Percentiles rank a stretch among this genome's conserved stretches.
phyloP scores from a whole-genome alignment of 495 filamentous ascomycete genomes.

The Immersiella caudata region DNA sequence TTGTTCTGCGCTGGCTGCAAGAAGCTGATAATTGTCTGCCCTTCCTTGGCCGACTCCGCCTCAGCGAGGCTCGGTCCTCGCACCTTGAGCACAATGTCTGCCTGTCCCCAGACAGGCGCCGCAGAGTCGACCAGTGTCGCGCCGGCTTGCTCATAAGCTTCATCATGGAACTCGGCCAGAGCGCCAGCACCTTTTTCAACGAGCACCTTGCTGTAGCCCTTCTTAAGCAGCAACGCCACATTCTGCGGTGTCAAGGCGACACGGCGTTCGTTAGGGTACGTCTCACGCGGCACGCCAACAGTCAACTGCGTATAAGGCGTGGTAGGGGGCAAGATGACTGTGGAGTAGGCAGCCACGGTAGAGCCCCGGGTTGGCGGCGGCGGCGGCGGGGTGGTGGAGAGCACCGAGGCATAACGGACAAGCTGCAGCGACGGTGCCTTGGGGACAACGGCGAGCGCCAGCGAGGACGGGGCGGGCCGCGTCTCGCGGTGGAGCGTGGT shows the following conservation, averaged over 20 bases:
- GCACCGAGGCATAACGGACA: slow-evolving; percentile 40
- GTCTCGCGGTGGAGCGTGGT: slow-evolving; percentile 26
- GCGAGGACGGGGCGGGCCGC: slow-evolving; percentile 21
- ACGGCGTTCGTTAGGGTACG: slow-evolving; percentile 69
- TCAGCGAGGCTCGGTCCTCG: slow-evolving; percentile 69
- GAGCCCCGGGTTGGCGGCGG: slow-evolving; percentile 2
- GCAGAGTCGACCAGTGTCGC: slow-evolving; percentile 66
- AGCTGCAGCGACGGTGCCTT: slow-evolving; percentile 31
- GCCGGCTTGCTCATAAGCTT: slow-evolving; percentile 70
- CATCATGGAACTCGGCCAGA: slow-evolving; percentile 70
- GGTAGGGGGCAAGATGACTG: slow-evolving; percentile 48
- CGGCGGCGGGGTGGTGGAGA: slow-evolving; percentile 30
- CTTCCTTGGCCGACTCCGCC: slow-evolving; percentile 60
- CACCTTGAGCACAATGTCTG: slow-evolving; percentile 79
- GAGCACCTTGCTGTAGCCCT: slow-evolving; percentile 72
- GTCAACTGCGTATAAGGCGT: slow-evolving; percentile 68
- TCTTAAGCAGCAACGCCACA: slow-evolving; percentile 74
- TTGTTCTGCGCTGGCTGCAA: slow-evolving; percentile 75
- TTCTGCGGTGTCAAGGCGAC: slow-evolving; percentile 82
- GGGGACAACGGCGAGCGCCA: slow-evolving; percentile 29
- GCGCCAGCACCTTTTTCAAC: slow-evolving; percentile 76
- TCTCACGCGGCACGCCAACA: slow-evolving; percentile 73
- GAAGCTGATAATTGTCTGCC: slow-evolving; percentile 72
- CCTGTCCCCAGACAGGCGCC: slow-evolving; percentile 63
- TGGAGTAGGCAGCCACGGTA: slow-evolving; percentile 33